A percentile compares a stretch with the other conserved stretches of the same genome.
Evolutionary conservation across 305 asterid genomes (phyloP).

Genomic region (Rubia tinctorum): DNA sequence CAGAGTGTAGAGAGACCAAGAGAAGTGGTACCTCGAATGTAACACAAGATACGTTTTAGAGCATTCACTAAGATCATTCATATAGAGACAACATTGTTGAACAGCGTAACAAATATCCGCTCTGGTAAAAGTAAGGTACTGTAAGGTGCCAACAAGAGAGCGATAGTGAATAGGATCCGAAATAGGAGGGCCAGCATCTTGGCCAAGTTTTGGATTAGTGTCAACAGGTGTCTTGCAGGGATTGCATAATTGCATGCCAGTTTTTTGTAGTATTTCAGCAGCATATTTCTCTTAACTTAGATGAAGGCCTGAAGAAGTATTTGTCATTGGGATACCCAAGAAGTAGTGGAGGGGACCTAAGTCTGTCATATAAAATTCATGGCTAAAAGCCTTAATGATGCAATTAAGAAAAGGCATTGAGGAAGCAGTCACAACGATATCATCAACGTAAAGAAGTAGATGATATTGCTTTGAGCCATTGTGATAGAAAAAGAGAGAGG

Average conservation of each 20-base stretch:
- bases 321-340: background rate
- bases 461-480: background rate
- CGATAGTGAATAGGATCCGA: background rate
- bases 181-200: background rate
- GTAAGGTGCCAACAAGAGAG: background rate
- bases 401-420: background rate
- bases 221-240: background rate
- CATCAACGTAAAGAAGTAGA: background rate
- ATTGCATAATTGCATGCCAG: background rate
- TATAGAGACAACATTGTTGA: background rate
- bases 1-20: background rate
- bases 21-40: background rate
- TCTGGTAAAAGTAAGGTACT: background rate
- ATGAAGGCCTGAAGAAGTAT: background rate
- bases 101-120: background rate
- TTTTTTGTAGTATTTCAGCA: background rate
- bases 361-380: background rate
- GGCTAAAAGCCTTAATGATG: background rate
- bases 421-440: background rate
- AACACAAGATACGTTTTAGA: background rate
- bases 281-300: background rate
- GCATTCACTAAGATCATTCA: background rate
- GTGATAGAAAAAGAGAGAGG: conserved; percentile 1
- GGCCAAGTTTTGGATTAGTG: background rate
- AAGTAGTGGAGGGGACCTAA: background rate